A percentile compares a stretch with the other conserved stretches of the same genome.
phyloP scores from a whole-genome alignment of 2,329 filamentous ascomycete genomes.

The Xylaria sp. region DNA sequence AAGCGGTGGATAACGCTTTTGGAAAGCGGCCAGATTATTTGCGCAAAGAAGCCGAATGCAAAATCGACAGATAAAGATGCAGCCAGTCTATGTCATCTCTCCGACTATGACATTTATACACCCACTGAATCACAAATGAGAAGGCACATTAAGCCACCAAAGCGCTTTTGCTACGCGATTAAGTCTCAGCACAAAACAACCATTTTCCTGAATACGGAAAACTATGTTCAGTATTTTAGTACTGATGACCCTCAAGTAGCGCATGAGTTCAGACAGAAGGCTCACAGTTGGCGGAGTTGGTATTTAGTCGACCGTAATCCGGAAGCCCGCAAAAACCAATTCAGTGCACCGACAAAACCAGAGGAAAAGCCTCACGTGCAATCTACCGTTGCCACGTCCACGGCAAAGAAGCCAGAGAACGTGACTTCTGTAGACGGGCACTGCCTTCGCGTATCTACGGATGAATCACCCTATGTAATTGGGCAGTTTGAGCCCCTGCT shows the following conservation, averaged over 20 bases:
- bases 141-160: conserved; percentile 82
- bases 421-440: conserved; percentile 51
- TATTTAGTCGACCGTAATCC: conserved; percentile 79
- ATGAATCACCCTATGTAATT: conserved; percentile 69
- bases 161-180: conserved; percentile 85
- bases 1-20: conserved; percentile 83
- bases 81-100: conserved; percentile 81
- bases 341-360: conserved; percentile 46
- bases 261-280: conserved; percentile 73
- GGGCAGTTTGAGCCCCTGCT: conserved; percentile 76
- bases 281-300: conserved; percentile 91
- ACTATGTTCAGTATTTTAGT: conserved; percentile 92
- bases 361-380: conserved; percentile 49
- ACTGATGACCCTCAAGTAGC: conserved; percentile 77
- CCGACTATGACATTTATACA: conserved; percentile 91
- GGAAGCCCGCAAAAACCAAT: conserved; percentile 49
- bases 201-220: conserved; percentile 83
- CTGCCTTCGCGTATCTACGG: conserved; percentile 55
- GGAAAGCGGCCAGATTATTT: conserved; percentile 75
- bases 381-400: conserved; percentile 44
- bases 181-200: conserved; percentile 92
- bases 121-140: conserved; percentile 75
- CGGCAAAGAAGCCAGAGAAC: conserved; percentile 48
- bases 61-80: conserved; percentile 72
- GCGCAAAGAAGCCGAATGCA: conserved; percentile 76